Evolutionary conservation across 768 basidiomycete genomes (phyloP), one percentile per base, ranked within the genome.

Genomic region (Collybiopsis confluens): DNA sequence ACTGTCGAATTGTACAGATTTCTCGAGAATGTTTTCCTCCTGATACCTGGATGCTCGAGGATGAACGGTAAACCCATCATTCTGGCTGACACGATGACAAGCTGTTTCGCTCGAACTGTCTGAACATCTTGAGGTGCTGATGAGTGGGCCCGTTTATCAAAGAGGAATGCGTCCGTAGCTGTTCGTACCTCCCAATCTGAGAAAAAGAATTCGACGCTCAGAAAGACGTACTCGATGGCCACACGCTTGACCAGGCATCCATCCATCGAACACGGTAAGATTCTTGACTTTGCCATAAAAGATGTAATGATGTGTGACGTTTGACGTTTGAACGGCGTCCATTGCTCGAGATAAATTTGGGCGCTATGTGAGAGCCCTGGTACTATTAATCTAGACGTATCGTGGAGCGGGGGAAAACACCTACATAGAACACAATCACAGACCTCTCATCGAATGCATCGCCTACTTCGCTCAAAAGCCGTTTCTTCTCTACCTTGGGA

Each of bases 1-100:
- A 10, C 82, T 71, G 42, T 80, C 75, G 15, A 79, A 60, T 43
- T 68, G 57, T 36, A 64, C 70, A 35, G 72, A 55, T 7, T 56
- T 58, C 10, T 68, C 56, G 28, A 82, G 65, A 49, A 77, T 54
- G 0, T 63, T 0, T 53, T 54, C 3, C 71, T 66, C 4, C 82
- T 83, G 55, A 85, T 76, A 16, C 83, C 83, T 0, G 79, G 81
- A 56, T 67, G 61, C 40, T 71, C 68, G 21, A 71, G 58, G 11
- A 71, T 71, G 0, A 57, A 26, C n/a, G 67, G 67, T 10, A 81
- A 80, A 5, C 82, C 81, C 51, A 83, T 80, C 1, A 80, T 72
- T 0, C 80, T 81, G 2, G 73, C 73, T 1, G 78, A 75, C 13
- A 84, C 35, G 16, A 83, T 73, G 0, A 84, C 74, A 1, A 82